Conservation (phyloP, 345 rosid species). For the Cardamine resedifolia region DNA sequence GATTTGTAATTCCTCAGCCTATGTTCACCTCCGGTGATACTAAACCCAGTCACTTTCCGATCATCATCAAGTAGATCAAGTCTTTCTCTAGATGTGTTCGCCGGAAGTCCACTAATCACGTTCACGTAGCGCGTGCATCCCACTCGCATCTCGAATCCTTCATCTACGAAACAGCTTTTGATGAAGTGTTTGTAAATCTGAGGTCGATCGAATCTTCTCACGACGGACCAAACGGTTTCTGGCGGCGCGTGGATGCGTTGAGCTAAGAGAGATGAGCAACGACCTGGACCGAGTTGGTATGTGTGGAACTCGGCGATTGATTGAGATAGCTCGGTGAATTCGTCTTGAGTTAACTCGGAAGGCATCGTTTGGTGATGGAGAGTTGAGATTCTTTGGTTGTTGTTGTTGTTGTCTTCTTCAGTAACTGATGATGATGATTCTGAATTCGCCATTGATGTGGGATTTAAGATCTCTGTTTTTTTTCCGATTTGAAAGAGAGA, state of each 20-base stretch:
- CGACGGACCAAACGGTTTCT: constrained; percentile 67
- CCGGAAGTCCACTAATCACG: constrained; percentile 76
- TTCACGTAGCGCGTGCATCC: constrained; percentile 70
- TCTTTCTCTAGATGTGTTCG: constrained; percentile 72
- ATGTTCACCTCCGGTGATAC: constrained; percentile 76
- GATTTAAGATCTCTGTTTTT: constrained; percentile 1
- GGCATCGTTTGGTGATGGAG: constrained; percentile 56
- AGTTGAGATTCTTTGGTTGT: constrained; percentile 8
- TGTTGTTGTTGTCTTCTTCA: neutral
- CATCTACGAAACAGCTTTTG: constrained; percentile 53
- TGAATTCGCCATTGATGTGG: constrained; percentile 25
- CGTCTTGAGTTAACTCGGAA: constrained; percentile 49
- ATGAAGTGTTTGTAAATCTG: constrained; percentile 81
- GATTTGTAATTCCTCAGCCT: constrained; percentile 78
- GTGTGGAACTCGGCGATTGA: constrained; percentile 60
- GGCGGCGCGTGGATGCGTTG: constrained; percentile 52
- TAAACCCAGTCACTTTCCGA: constrained; percentile 60
- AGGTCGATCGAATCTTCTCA: constrained; percentile 67
- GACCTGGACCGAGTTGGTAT: constrained; percentile 49
- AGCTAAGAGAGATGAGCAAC: constrained; percentile 66
- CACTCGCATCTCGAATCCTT: constrained; percentile 46
- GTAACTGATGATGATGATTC: neutral
- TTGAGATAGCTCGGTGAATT: constrained; percentile 43
- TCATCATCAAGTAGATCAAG: constrained; percentile 68
- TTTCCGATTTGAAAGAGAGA: neutral